Evolutionary conservation across 2,329 filamentous ascomycete genomes (phyloP).

Genomic region (Verticillium nubilum): DNA sequence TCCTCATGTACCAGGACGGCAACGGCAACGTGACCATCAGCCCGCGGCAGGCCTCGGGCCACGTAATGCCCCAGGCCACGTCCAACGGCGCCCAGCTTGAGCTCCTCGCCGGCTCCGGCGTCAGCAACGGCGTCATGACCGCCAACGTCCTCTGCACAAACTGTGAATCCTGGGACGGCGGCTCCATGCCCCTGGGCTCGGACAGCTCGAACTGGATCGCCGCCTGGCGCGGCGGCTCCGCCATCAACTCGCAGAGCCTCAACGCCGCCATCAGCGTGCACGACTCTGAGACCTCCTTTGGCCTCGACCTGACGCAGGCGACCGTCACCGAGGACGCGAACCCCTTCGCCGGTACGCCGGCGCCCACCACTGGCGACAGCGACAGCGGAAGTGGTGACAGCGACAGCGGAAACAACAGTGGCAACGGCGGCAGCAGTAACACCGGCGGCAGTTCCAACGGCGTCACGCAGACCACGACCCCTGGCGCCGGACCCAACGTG

Average conservation of each 20-base stretch:
- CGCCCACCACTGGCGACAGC: slow-evolving; percentile 6
- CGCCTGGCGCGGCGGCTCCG: slow-evolving; percentile 43
- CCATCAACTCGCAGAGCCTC: slow-evolving; percentile 36
- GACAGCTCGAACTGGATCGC: slow-evolving; percentile 43
- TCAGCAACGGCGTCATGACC: slow-evolving; percentile 45
- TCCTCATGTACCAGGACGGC: slow-evolving; percentile 56
- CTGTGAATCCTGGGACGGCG: slow-evolving; percentile 42
- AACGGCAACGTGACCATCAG: slow-evolving; percentile 57
- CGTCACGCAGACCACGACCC: slow-evolving; percentile 2
- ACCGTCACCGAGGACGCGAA: slow-evolving; percentile 42
- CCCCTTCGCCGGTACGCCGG: slow-evolving; percentile 37
- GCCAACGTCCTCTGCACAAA: slow-evolving; percentile 54
- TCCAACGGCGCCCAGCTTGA: slow-evolving; percentile 36
- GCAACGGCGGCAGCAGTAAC: slow-evolving; percentile 6
- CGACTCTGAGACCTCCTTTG: slow-evolving; percentile 36
- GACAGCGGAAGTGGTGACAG: slow-evolving; percentile 10
- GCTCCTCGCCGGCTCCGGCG: slow-evolving; percentile 54
- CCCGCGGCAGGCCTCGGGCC: slow-evolving; percentile 41
- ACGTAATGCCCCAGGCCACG: slow-evolving; percentile 42
- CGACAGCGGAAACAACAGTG: slow-evolving; percentile 2
- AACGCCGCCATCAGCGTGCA: slow-evolving; percentile 39
- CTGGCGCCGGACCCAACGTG: slow-evolving; percentile 16
- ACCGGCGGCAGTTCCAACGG: slow-evolving; percentile 2
- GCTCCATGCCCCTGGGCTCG: slow-evolving; percentile 35
- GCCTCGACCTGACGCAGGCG: slow-evolving; percentile 43